Conservation (phyloP, 2,329 filamentous ascomycete species). For the Davidsoniella eucalypti region DNA sequence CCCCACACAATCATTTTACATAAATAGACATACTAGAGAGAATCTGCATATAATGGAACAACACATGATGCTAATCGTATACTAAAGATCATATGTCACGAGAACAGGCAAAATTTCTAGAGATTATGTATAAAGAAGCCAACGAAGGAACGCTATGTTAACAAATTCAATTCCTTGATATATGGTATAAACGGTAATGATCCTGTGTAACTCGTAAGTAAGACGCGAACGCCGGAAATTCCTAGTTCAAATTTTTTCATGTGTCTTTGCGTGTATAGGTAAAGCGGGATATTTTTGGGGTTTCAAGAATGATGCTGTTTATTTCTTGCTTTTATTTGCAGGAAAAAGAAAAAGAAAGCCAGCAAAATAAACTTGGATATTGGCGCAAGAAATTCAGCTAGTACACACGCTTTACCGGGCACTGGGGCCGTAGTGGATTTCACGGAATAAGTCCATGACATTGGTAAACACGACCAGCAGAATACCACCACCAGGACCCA, state of each 20-base stretch:
- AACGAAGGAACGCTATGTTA: not conserved
- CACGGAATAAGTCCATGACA: constrained; percentile 84
- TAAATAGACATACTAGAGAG: not conserved
- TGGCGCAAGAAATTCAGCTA: too few species aligned
- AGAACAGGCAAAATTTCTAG: not conserved
- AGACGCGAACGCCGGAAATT: constrained; percentile 7
- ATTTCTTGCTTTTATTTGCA: not conserved
- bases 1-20: not conserved
- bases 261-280: not conserved
- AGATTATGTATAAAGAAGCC: constrained; percentile 3
- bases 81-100: not conserved
- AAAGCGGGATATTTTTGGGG: not conserved
- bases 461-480: constrained; percentile 75
- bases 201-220: constrained; percentile 3
- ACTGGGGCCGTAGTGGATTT: constrained; percentile 24
- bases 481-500: constrained; percentile 45
- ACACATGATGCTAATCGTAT: too few species aligned
- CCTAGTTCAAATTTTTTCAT: constrained; percentile 7
- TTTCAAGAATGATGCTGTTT: not conserved
- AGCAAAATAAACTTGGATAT: too few species aligned
- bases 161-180: constrained; percentile 2
- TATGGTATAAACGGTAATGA: constrained; percentile 6
- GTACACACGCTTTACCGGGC: constrained; percentile 2
- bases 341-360: too few species aligned
- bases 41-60: too few species aligned